Evolutionary conservation across 139 green algal genomes (phyloP), one percentile per base, ranked within the genome.

Genomic region (Raphidocelis subcapitata): DNA sequence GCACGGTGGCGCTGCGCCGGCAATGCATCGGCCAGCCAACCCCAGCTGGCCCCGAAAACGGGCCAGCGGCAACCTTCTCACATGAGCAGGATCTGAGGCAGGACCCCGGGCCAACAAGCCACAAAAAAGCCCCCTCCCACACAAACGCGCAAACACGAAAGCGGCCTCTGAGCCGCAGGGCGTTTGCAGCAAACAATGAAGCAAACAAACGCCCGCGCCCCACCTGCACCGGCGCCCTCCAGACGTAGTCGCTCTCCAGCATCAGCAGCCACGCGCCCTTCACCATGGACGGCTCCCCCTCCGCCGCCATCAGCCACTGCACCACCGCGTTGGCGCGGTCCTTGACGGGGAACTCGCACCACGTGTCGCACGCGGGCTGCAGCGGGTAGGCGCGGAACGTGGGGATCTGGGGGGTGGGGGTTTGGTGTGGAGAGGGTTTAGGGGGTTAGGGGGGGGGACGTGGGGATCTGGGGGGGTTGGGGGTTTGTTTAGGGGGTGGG

Each of bases 161-260:
- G n/a, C n/a, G n/a, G n/a, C n/a, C n/a, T n/a, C n/a, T n/a, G n/a
- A n/a, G n/a, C n/a, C n/a, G n/a, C n/a, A n/a, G n/a, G n/a, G n/a
- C n/a, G n/a, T n/a, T n/a, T n/a, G n/a, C n/a, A n/a, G n/a, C n/a
- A n/a, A n/a, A n/a, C n/a, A n/a, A n/a, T n/a, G n/a, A n/a, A n/a
- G n/a, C n/a, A n/a, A n/a, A n/a, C n/a, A n/a, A n/a, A n/a, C n/a
- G n/a, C 32, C 29, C 26, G 62, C 26, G 29, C 47, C 60, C 24
- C 63, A 82, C 83, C 65, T 79, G 28, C 35, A 92, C 49, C 0
- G 91, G 90, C 51, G 85, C 83, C 71, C 92, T 82, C 77, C 85
- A 95, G 41, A 94, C 88, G 56, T 96, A 97, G 65, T 97, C 92
- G 41, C 79, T 87, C 79, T 97, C 92, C n/a, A 93, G 83, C 81